Evolutionary conservation across 306 rosid genomes (phyloP).

Genomic region (Betula pendula): DNA sequence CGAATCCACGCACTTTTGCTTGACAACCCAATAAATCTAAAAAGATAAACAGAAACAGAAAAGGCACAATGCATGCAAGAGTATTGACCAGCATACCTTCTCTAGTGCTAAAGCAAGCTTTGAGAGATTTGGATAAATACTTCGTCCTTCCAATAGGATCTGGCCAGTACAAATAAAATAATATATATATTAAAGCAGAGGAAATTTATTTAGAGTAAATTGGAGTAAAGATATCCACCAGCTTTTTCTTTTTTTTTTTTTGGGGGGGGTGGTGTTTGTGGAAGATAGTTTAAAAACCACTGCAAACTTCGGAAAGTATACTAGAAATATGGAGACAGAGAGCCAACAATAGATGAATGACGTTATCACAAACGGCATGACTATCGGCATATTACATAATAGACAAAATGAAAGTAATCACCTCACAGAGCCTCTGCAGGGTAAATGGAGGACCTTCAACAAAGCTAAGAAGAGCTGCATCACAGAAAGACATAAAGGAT

Average conservation of each 20-base stretch:
- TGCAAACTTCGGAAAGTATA: background rate
- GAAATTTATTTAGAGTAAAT: background rate
- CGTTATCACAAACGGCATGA: background rate
- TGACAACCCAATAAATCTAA: background rate
- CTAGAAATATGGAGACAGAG: background rate
- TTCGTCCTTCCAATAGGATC: slow-evolving; percentile 80
- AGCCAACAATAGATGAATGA: background rate
- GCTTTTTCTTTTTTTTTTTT: background rate
- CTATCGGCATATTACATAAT: slow-evolving; percentile 10
- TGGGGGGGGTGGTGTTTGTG: too few species aligned
- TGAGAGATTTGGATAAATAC: slow-evolving; percentile 78
- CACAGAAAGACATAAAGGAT: slow-evolving; percentile 28
- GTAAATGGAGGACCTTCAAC: slow-evolving; percentile 95
- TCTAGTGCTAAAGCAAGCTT: slow-evolving; percentile 95
- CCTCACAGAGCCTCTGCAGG: slow-evolving; percentile 94
- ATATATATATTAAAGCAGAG: background rate
- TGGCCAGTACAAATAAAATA: slow-evolving; percentile 37
- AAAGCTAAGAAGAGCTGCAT: slow-evolving; percentile 73
- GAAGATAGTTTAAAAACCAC: background rate
- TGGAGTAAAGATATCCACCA: background rate
- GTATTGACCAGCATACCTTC: slow-evolving; percentile 53
- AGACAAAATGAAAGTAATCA: slow-evolving; percentile 14
- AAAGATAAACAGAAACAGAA: background rate
- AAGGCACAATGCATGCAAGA: background rate
- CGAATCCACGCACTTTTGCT: background rate